phyloP scores from a whole-genome alignment of 495 filamentous ascomycete species.

The Penicillium egyptiacum region DNA sequence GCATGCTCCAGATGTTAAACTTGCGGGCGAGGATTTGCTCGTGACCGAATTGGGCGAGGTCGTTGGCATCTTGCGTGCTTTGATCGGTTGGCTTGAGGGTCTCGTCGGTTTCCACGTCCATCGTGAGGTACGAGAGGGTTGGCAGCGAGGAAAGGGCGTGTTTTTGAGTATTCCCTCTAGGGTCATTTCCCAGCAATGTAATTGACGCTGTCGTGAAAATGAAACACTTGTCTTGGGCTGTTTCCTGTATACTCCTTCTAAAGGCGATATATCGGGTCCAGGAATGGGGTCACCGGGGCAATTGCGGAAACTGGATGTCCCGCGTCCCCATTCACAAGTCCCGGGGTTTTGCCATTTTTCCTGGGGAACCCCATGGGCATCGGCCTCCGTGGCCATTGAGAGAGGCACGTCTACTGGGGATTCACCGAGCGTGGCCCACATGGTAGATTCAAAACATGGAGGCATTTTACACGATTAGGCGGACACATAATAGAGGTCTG shows the following conservation, averaged over 20 bases:
- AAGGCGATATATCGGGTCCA: background rate
- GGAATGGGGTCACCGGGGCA: background rate
- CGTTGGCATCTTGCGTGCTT: conserved; percentile 46
- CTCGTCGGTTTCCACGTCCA: conserved; percentile 37
- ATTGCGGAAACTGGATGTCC: background rate
- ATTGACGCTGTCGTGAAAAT: background rate
- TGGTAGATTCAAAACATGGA: conserved; percentile 9
- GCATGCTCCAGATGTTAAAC: conserved; percentile 50
- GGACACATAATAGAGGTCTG: background rate
- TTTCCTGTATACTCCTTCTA: background rate
- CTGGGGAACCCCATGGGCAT: conserved; percentile 24
- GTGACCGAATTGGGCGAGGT: conserved; percentile 51
- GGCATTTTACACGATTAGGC: conserved; percentile 7
- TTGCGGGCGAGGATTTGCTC: conserved; percentile 49
- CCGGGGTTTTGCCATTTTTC: conserved; percentile 18
- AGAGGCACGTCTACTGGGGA: conserved; percentile 4
- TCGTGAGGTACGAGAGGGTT: conserved; percentile 3
- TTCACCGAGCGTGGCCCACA: conserved; percentile 21
- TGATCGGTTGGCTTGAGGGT: conserved; percentile 37
- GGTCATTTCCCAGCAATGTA: conserved; percentile 21
- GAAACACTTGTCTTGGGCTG: background rate
- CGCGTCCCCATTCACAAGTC: conserved; percentile 15
- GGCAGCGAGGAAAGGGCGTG: background rate
- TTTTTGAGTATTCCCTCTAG: background rate
- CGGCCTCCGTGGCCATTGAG: conserved; percentile 20